phyloP scores from a whole-genome alignment of 2,329 filamentous ascomycete genomes.

The Aspergillus tamarii region DNA sequence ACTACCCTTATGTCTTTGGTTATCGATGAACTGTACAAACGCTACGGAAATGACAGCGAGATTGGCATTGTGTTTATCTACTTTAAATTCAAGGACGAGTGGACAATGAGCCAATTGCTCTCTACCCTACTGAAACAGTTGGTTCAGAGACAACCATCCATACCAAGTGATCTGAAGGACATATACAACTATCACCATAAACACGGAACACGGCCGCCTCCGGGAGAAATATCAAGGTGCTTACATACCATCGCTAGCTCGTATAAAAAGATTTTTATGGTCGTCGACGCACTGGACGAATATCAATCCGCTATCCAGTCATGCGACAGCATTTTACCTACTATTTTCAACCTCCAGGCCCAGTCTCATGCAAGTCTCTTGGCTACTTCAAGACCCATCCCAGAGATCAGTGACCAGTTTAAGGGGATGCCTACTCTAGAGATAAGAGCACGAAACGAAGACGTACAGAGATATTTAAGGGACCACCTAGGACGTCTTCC shows the following conservation, averaged over 20 bases:
- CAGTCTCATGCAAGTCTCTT: background rate
- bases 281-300: background rate
- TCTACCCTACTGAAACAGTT: background rate
- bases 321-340: background rate
- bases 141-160: background rate
- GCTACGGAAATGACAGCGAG: background rate
- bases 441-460: background rate
- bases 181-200: background rate
- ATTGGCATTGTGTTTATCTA: background rate
- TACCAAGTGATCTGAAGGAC: background rate
- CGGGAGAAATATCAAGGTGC: background rate
- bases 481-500: background rate
- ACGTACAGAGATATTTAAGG: background rate
- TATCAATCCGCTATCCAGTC: background rate
- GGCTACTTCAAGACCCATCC: background rate
- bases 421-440: background rate
- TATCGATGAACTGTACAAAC: conserved; percentile 5
- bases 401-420: background rate
- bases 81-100: background rate
- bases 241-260: background rate
- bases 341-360: background rate
- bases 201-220: background rate
- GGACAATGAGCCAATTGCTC: background rate
- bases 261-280: background rate
- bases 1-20: conserved; percentile 18